These are phyloP conservation scores for Alternaria dauci DNA, from an alignment of 2,329 filamentous ascomycete genomes.

Conservation along the genomic window DNA sequence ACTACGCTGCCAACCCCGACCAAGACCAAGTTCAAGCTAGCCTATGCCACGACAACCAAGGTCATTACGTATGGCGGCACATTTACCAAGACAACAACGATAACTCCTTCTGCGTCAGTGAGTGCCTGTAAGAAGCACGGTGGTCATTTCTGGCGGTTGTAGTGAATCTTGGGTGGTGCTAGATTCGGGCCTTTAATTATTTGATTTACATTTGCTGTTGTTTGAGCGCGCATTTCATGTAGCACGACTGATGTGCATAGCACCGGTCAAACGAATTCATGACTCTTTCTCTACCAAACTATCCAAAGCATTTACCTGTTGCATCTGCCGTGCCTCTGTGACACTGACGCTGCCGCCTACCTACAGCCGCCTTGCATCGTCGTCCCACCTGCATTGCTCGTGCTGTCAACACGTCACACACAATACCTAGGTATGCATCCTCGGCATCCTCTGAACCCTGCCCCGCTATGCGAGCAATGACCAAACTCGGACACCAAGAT, in stretches of 20 bases:
- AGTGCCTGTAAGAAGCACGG: constrained; percentile 46
- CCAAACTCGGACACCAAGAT: neutral
- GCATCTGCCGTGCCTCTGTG: neutral
- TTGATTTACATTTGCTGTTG: neutral
- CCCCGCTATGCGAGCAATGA: neutral
- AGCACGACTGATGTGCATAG: neutral
- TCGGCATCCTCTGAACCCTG: neutral
- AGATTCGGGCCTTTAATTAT: neutral
- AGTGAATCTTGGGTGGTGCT: neutral
- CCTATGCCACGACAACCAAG: constrained; percentile 40
- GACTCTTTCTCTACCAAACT: neutral
- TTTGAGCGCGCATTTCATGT: neutral
- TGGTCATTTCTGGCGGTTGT: constrained; percentile 38
- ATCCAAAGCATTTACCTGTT: neutral
- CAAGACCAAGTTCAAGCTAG: constrained; percentile 42
- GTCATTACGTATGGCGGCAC: constrained; percentile 48
- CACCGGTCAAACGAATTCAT: neutral
- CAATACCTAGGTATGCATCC: neutral
- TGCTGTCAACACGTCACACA: constrained; percentile 4
- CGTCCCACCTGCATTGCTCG: constrained; percentile 9
- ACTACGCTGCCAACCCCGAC: constrained; percentile 50
- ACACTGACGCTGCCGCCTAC: neutral
- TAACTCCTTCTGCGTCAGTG: constrained; percentile 48
- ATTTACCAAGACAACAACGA: constrained; percentile 45
- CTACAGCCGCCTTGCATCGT: constrained; percentile 8